A percentile compares a stretch with the other conserved stretches of the same genome.
Conservation (phyloP, 306 rosid species). For the Ceratonia siliqua region DNA sequence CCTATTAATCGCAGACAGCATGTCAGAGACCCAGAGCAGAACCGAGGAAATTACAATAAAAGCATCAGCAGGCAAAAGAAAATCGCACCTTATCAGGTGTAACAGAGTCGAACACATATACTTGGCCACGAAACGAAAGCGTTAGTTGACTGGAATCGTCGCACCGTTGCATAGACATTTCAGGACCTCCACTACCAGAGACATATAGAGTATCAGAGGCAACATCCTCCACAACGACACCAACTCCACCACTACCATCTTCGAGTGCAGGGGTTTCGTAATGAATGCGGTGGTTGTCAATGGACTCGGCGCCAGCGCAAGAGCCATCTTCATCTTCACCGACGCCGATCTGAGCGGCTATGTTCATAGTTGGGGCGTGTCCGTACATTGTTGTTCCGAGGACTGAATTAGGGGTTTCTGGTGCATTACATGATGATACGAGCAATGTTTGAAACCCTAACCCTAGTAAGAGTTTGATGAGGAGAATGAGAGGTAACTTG, state of each 20-base stretch:
- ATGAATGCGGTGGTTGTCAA: conserved; percentile 57
- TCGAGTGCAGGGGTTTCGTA: conserved; percentile 64
- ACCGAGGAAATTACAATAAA: conserved; percentile 9
- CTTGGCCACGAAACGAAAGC: conserved; percentile 92
- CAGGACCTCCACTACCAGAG: conserved; percentile 44
- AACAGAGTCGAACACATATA: conserved; percentile 83
- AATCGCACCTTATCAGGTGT: conserved; percentile 75
- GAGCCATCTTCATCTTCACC: conserved; percentile 48
- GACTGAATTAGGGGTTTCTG: conserved; percentile 38
- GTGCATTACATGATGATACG: conserved; percentile 46
- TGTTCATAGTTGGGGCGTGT: conserved; percentile 51
- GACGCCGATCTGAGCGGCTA: conserved; percentile 60
- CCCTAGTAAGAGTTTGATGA: neutral
- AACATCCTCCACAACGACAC: conserved; percentile 53
- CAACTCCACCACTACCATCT: conserved; percentile 44
- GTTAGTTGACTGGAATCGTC: conserved; percentile 84
- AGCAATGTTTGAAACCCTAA: conserved; percentile 39
- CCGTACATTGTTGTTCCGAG: conserved; percentile 60
- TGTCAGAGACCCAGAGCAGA: neutral
- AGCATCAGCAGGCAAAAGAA: neutral
- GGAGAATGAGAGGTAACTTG: neutral
- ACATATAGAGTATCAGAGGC: conserved; percentile 50
- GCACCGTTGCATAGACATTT: conserved; percentile 49
- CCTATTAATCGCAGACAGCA: neutral
- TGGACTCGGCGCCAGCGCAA: conserved; percentile 40